These are phyloP conservation scores for Grigorovia transvaalensis DNA, from an alignment of 805 yeast species.

Conservation along the genomic window DNA sequence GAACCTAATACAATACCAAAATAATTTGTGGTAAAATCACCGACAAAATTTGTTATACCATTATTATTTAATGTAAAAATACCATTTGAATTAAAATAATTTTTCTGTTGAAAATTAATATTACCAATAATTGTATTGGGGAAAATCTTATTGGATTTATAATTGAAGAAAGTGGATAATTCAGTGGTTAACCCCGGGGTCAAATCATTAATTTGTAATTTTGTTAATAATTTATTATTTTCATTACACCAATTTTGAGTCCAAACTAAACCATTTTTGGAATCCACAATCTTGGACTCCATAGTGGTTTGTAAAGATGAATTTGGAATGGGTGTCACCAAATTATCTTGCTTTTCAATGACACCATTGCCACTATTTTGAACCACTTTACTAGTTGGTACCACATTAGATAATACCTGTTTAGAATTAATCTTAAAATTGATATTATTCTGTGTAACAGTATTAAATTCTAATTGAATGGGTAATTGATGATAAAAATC, in stretches of 20 bases:
- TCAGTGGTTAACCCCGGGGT: constrained; percentile 94
- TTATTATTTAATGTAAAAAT: constrained; percentile 70
- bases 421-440: constrained; percentile 90
- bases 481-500: constrained; percentile 91
- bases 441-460: constrained; percentile 94
- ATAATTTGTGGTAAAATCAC: constrained; percentile 89
- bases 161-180: constrained; percentile 69
- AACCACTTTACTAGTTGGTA: neutral
- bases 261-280: constrained; percentile 80
- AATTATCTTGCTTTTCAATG: too few species aligned
- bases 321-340: constrained; percentile 43
- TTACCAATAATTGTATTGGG: constrained; percentile 62
- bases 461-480: constrained; percentile 81
- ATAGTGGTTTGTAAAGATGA: constrained; percentile 77
- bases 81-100: constrained; percentile 81
- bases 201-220: constrained; percentile 83
- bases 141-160: too few species aligned
- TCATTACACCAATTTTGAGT: constrained; percentile 98
- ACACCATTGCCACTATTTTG: neutral
- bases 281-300: constrained; percentile 89
- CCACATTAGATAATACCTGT: constrained; percentile 22
- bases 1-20: constrained; percentile 96
- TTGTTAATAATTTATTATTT: constrained; percentile 73
- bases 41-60: constrained; percentile 90
- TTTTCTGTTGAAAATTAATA: constrained; percentile 80